phyloP scores from a whole-genome alignment of 1,139 yeast species.

The Pichia sp. region DNA sequence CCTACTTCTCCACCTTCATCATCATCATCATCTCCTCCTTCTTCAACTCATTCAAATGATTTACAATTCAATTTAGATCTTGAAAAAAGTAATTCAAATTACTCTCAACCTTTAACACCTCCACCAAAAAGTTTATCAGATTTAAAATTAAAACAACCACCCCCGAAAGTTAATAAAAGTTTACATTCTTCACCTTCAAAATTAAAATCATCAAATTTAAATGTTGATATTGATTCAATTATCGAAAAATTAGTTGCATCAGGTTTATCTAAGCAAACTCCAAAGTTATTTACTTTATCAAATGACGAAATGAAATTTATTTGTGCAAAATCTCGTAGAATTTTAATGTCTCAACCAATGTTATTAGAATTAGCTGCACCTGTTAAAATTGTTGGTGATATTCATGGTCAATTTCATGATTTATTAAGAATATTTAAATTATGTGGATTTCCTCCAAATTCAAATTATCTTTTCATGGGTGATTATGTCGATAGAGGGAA shows the following conservation, averaged over 20 bases:
- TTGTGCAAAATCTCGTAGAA: conserved; percentile 60
- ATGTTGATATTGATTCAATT: conserved; percentile 46
- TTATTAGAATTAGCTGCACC: conserved; percentile 73
- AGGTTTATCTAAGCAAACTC: conserved; percentile 35
- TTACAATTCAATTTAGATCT: conserved; percentile 14
- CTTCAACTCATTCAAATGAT: conserved; percentile 8
- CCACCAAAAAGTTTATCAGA: conserved; percentile 2
- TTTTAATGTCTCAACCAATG: conserved; percentile 72
- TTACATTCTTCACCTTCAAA: background rate
- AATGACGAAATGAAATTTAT: conserved; percentile 37
- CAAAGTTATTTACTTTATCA: conserved; percentile 41
- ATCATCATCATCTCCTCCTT: conserved; percentile 9
- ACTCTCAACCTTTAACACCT: background rate
- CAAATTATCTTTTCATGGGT: conserved; percentile 74
- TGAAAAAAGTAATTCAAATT: background rate
- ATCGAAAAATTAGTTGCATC: conserved; percentile 48
- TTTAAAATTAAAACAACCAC: conserved; percentile 4
- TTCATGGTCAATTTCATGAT: conserved; percentile 80
- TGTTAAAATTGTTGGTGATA: conserved; percentile 80
- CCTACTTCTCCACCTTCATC: conserved; percentile 27
- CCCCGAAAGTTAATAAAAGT: conserved; percentile 16
- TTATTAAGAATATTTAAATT: conserved; percentile 65
- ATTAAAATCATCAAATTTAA: background rate
- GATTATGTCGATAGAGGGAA: conserved; percentile 86
- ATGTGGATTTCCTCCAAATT: conserved; percentile 75